Evolutionary conservation across 2,329 filamentous ascomycete species (phyloP).

Genomic region (Neonectria hederae): DNA sequence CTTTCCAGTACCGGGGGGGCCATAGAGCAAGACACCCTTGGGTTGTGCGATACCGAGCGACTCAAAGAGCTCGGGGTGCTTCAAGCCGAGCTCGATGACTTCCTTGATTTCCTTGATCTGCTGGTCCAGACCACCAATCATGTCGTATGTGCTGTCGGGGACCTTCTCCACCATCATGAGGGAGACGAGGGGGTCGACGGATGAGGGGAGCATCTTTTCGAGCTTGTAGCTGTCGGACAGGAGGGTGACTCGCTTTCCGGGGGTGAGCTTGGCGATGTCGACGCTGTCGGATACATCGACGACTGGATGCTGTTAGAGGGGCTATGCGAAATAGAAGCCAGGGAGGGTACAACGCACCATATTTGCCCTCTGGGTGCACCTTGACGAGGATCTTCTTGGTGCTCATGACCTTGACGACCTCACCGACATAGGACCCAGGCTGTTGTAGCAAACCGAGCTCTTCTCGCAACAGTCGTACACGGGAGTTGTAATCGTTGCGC

Average conservation of each 20-base stretch:
- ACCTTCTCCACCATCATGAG: constrained; percentile 99
- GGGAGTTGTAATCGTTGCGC: constrained; percentile 98
- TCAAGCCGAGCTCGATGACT: constrained; percentile 97
- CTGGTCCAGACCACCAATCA: constrained; percentile 98
- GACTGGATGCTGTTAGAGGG: constrained; percentile 62
- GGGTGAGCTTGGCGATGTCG: constrained; percentile 93
- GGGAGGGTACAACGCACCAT: constrained; percentile 69
- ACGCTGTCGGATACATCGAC: constrained; percentile 96
- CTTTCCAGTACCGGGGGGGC: constrained; percentile 96
- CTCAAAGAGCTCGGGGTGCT: constrained; percentile 98
- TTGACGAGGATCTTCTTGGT: constrained; percentile 99
- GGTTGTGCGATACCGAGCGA: constrained; percentile 98
- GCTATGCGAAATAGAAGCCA: background rate
- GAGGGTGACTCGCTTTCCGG: constrained; percentile 96
- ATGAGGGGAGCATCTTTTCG: constrained; percentile 97
- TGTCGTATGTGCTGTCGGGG: constrained; percentile 99
- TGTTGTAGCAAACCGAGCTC: constrained; percentile 96
- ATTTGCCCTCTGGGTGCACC: constrained; percentile 99
- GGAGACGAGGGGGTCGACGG: constrained; percentile 96
- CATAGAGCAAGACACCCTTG: constrained; percentile 96
- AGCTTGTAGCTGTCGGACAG: constrained; percentile 98
- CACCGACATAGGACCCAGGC: constrained; percentile 96
- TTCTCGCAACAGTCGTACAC: constrained; percentile 92
- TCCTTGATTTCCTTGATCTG: constrained; percentile 99
- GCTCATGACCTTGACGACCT: constrained; percentile 99